phyloP scores from a whole-genome alignment of 768 basidiomycete genomes.

The Lactarius sp. region DNA sequence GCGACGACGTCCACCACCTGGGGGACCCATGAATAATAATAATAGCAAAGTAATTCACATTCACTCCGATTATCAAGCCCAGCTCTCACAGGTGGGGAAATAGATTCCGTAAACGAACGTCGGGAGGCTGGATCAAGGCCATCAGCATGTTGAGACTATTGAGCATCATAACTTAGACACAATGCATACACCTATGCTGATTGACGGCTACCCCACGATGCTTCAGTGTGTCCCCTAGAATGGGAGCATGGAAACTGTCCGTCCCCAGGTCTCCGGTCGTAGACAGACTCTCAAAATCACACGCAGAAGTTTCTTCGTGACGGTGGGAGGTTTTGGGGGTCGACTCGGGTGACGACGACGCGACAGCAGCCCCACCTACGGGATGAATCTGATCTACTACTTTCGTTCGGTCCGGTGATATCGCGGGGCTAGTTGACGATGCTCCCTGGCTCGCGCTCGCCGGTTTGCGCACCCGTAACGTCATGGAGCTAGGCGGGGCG shows the following conservation, averaged over 20 bases:
- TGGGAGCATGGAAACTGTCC: not conserved
- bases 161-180: not conserved
- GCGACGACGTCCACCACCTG: too few relatives aligned
- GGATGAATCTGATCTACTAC: not conserved
- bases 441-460: not conserved
- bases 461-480: constrained; percentile 19
- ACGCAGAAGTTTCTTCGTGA: constrained; percentile 18
- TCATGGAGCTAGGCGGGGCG: constrained; percentile 19
- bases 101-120: too few relatives aligned
- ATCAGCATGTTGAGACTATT: not conserved
- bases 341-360: not conserved
- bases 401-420: not conserved
- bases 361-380: not conserved
- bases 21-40: too few relatives aligned
- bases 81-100: not conserved
- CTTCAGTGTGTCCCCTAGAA: not conserved
- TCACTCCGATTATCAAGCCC: not conserved
- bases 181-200: not conserved
- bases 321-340: constrained; percentile 3
- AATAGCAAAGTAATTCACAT: too few relatives aligned
- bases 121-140: not conserved
- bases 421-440: not conserved
- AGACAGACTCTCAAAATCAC: constrained; percentile 17
- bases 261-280: constrained; percentile 9
- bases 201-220: not conserved